Evolutionary conservation across 2,329 filamentous ascomycete species (phyloP).

Genomic region (Nothophoma quercina): DNA sequence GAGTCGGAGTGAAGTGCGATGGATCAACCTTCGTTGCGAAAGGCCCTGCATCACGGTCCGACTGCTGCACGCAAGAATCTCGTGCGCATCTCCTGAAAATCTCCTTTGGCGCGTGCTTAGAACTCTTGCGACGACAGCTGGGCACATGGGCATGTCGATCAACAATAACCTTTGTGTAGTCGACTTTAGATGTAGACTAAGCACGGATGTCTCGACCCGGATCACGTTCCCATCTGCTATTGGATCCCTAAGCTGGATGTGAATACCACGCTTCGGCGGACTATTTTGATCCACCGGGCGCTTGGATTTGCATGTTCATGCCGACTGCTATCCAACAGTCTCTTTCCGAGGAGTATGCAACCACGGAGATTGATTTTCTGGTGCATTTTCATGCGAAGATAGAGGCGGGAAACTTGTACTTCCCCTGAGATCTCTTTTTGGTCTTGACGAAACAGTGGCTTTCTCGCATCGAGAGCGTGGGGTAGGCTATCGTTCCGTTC

Average conservation of each 20-base stretch:
- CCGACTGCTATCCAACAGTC: not conserved
- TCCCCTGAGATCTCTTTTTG: conserved; percentile 6
- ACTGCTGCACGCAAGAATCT: not conserved
- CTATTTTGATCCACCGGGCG: conserved; percentile 8
- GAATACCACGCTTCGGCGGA: not conserved
- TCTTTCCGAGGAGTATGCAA: conserved; percentile 7
- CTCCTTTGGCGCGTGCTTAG: not conserved
- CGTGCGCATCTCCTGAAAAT: conserved; percentile 6
- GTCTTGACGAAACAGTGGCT: conserved; percentile 10
- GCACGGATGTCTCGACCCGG: not conserved
- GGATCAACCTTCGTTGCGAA: not conserved
- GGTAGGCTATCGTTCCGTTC: conserved; percentile 15
- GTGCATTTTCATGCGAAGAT: conserved; percentile 5
- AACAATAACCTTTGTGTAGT: conserved; percentile 11
- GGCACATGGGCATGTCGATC: conserved; percentile 11
- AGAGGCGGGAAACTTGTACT: not conserved
- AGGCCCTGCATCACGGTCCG: conserved; percentile 3
- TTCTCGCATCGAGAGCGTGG: conserved; percentile 6
- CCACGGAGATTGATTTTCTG: conserved; percentile 21
- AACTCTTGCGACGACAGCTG: not conserved
- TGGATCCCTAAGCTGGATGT: conserved; percentile 13
- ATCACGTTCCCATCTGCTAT: conserved; percentile 9
- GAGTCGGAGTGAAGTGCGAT: not conserved
- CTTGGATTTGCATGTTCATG: conserved; percentile 5
- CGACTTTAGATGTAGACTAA: conserved; percentile 2